phyloP scores from a whole-genome alignment of 129 eudicot species.

The Chrysanthemum makinoi region DNA sequence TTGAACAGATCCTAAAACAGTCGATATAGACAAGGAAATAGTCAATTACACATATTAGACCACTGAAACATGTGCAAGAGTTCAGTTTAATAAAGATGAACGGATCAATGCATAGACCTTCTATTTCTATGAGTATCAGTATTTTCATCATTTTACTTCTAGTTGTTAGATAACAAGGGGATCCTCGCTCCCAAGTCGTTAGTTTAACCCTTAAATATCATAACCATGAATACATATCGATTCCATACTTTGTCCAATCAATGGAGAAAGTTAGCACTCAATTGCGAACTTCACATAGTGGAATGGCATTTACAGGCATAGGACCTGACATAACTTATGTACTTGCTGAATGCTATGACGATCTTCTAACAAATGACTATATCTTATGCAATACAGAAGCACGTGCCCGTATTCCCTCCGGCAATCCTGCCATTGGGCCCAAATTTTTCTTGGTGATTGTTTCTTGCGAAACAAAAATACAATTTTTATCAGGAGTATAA shows the following conservation, averaged over 20 bases:
- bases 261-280: conserved; percentile 53
- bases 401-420: conserved; percentile 52
- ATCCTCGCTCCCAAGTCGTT: conserved; percentile 45
- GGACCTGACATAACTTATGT: conserved; percentile 40
- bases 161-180: conserved; percentile 32
- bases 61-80: neutral
- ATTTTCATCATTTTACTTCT: conserved; percentile 26
- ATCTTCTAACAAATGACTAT: conserved; percentile 56
- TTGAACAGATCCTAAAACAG: neutral
- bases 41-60: too few species aligned
- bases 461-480: conserved; percentile 51
- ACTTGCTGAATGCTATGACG: conserved; percentile 71
- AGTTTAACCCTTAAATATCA: conserved; percentile 21
- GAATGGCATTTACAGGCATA: conserved; percentile 39
- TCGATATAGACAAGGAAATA: too few species aligned
- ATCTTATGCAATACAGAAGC: conserved; percentile 56
- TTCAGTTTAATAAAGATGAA: conserved; percentile 1
- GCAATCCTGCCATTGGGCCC: conserved; percentile 44
- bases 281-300: conserved; percentile 45
- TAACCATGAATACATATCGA: conserved; percentile 27
- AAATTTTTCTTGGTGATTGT: conserved; percentile 63
- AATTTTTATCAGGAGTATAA: conserved; percentile 43
- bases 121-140: conserved; percentile 13
- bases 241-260: conserved; percentile 42
- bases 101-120: neutral